Base-by-base conservation (phyloP, 805 yeast species). In the Ogataea pilisensis region DNA sequence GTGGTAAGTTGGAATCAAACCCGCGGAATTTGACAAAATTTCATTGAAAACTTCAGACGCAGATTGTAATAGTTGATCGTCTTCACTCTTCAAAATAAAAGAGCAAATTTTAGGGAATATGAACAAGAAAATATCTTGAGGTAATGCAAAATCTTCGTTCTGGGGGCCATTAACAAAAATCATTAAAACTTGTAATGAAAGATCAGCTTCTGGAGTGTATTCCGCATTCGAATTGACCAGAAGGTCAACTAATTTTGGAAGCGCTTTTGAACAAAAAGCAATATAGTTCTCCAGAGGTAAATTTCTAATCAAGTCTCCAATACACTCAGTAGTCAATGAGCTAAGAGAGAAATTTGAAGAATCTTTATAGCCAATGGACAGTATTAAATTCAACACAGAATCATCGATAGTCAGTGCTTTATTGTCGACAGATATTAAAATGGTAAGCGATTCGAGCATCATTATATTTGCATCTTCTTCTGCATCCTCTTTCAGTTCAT, bases 391-490 rank as follows among this genome's bases (percentile, higher is more conserved):
- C 5, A 85, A 65, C 7, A 73, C 68, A 2, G 57, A 48, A 5
- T 63, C 56, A 27, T 65, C 55, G 6, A 55, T 49, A 3, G 69
- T 62, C 28, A 62, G 42, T 2, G 53, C 46, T 8, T 49, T 53
- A 37, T 66, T 67, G 44, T 72, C 68, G 8, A 82, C 68, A 35
- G 70, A 68, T 30, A 85, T 73, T 1, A 80, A 75, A 3, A 73
- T 69, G 1, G 80, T 69, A n/a, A 85, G 60, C 0, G 84, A 74
- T 56, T 89, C 96, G 11, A 85, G 70, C 31, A 90, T 61, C 35
- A 84, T 70, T 1, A 89, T 76, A 27, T 85, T 78, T 0, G 95
- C 75, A 53, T 90, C 98, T 34, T 87, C 96, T 34, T 80, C 85
- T 0, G 93, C 75, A 1, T 77, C 82, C 1, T 71, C 74, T 3